Conservation (phyloP, 805 yeast genomes). For the Priceomyces carsonii region DNA sequence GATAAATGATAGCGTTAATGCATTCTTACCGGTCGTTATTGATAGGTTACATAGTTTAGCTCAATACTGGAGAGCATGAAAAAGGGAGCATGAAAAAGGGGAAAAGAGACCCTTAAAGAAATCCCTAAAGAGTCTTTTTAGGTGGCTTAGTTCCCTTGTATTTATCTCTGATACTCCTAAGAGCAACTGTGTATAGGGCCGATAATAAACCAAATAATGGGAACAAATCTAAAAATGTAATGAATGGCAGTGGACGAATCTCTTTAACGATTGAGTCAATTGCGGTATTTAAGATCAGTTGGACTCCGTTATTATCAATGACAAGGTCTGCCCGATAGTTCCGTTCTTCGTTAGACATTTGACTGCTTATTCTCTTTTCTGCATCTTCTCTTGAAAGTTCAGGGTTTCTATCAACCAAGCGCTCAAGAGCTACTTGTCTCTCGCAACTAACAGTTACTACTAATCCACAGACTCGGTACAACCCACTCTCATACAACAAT, state of each 20-base stretch:
- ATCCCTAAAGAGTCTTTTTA: constrained; percentile 3
- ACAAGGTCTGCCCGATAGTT: constrained; percentile 62
- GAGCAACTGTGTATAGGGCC: constrained; percentile 21
- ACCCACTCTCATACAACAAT: constrained; percentile 75
- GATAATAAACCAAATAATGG: constrained; percentile 28
- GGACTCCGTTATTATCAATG: constrained; percentile 55
- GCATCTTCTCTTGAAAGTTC: constrained; percentile 69
- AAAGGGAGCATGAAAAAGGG: not conserved
- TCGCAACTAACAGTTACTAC: constrained; percentile 69
- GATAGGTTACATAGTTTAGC: constrained; percentile 94
- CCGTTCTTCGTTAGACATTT: constrained; percentile 66
- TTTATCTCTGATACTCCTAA: constrained; percentile 18
- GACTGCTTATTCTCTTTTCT: constrained; percentile 68
- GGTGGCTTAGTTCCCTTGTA: constrained; percentile 16
- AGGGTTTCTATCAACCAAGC: constrained; percentile 69
- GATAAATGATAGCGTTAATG: constrained; percentile 92
- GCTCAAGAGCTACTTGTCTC: constrained; percentile 54
- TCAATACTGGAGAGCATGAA: constrained; percentile 92
- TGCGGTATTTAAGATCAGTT: constrained; percentile 21
- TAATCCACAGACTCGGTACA: constrained; percentile 70
- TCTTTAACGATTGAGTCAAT: constrained; percentile 24
- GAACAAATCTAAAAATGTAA: constrained; percentile 22
- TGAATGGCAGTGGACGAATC: constrained; percentile 24
- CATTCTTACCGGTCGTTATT: constrained; percentile 90
- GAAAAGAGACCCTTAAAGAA: not conserved